A percentile compares a stretch with the other conserved stretches of the same genome.
These are phyloP conservation scores for Mycena chlorophos DNA, from an alignment of 768 basidiomycete genomes.

Conservation along the genomic window DNA sequence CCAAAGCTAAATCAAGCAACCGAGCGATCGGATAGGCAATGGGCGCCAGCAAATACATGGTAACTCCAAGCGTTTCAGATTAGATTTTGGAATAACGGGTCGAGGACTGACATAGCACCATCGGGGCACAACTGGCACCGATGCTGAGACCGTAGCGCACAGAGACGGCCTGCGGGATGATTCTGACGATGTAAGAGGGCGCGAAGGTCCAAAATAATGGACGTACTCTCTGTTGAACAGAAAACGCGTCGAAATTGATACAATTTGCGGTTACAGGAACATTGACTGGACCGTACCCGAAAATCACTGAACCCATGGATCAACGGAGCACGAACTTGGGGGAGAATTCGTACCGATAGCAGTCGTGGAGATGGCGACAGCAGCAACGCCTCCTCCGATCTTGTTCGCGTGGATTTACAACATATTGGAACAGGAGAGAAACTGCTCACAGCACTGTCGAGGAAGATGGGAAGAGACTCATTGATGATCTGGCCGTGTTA, in stretches of 20 bases:
- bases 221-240: neutral
- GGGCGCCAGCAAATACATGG: conserved; percentile 75
- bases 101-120: conserved; percentile 49
- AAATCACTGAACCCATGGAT: conserved; percentile 54
- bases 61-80: conserved; percentile 7
- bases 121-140: conserved; percentile 76
- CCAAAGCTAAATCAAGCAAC: conserved; percentile 80
- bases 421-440: neutral
- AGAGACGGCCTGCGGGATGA: conserved; percentile 70
- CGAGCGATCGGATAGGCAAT: conserved; percentile 81
- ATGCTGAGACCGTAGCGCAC: conserved; percentile 79
- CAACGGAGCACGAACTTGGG: neutral
- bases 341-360: conserved; percentile 43
- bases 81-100: neutral
- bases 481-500: conserved; percentile 51
- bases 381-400: conserved; percentile 72
- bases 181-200: conserved; percentile 26
- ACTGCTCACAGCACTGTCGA: conserved; percentile 66
- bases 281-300: conserved; percentile 56
- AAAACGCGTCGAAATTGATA: neutral
- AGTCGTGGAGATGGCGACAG: conserved; percentile 75
- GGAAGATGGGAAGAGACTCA: conserved; percentile 80
- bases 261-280: neutral
- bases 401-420: conserved; percentile 2
- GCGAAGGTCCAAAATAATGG: neutral